phyloP scores from a whole-genome alignment of 1,284 basidiomycete genomes.

The Cryptococcus sp. region DNA sequence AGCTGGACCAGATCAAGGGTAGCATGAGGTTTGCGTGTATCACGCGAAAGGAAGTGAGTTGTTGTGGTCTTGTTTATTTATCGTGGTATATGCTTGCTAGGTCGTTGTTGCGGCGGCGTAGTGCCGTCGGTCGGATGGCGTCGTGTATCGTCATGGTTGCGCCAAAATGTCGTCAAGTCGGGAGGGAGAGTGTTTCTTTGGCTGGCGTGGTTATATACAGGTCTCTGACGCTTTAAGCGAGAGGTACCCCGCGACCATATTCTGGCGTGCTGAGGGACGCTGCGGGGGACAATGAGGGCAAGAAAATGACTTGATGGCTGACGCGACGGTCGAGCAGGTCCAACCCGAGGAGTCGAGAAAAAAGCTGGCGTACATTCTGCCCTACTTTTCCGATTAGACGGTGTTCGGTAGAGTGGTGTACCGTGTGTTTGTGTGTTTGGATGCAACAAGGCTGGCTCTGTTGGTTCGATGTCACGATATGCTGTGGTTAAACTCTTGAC shows the following conservation, averaged over 20 bases:
- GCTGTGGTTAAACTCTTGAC: no score
- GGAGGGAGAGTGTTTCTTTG: no score
- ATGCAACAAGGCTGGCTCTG: neutral
- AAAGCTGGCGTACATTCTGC: constrained; percentile 76
- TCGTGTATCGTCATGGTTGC: no score
- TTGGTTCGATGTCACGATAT: no score
- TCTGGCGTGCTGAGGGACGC: no score
- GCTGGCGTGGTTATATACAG: no score
- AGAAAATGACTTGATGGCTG: constrained; percentile 6
- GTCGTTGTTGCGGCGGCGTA: neutral
- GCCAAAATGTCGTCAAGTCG: no score
- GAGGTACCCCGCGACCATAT: no score
- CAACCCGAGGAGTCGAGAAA: constrained; percentile 65
- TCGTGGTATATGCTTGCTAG: neutral
- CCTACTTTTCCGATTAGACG: constrained; percentile 50
- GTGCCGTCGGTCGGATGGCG: neutral
- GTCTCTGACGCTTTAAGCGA: constrained; percentile 1
- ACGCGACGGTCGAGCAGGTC: constrained; percentile 29
- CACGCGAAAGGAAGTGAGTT: constrained; percentile 58
- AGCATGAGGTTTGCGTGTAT: constrained; percentile 82
- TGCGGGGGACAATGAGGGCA: no score
- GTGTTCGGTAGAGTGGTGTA: no score
- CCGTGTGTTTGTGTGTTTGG: no score
- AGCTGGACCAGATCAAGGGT: constrained; percentile 66
- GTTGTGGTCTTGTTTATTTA: neutral